These are phyloP conservation scores for Cardamine occulta DNA, from an alignment of 345 rosid species.

Conservation along the genomic window DNA sequence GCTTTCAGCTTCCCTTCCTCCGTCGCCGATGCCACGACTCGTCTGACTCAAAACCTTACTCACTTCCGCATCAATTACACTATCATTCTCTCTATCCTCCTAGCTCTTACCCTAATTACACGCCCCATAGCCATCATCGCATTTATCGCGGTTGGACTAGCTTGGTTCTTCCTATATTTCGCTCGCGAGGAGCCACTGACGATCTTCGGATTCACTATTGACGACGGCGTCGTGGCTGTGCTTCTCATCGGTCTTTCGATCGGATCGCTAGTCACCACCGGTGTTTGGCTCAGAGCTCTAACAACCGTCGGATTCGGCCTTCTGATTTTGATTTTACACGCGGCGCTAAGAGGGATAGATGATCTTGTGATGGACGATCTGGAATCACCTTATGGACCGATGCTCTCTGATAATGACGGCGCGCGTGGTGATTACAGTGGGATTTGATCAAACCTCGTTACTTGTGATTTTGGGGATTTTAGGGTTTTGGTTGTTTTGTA, in stretches of 20 bases:
- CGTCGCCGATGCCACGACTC: constrained; percentile 57
- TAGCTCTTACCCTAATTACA: constrained; percentile 55
- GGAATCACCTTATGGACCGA: constrained; percentile 59
- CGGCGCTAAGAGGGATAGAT: constrained; percentile 60
- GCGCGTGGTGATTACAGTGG: constrained; percentile 51
- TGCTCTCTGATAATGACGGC: constrained; percentile 55
- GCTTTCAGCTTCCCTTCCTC: constrained; percentile 58
- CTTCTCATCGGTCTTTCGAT: constrained; percentile 50
- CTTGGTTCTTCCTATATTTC: constrained; percentile 75
- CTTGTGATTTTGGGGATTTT: constrained; percentile 17
- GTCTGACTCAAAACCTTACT: constrained; percentile 65
- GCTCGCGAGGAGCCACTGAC: constrained; percentile 60
- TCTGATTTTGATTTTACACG: constrained; percentile 56
- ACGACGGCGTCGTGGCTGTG: constrained; percentile 50
- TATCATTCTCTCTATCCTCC: constrained; percentile 44
- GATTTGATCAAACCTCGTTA: constrained; percentile 35
- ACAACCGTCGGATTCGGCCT: constrained; percentile 46
- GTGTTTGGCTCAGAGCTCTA: constrained; percentile 58
- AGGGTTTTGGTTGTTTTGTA: constrained; percentile 33
- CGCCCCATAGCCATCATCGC: constrained; percentile 65
- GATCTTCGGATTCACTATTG: constrained; percentile 47
- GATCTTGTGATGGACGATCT: constrained; percentile 68
- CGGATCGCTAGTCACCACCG: constrained; percentile 48
- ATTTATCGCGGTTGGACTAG: constrained; percentile 49
- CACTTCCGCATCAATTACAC: constrained; percentile 65